A percentile compares a stretch with the other conserved stretches of the same genome.
These are phyloP conservation scores for Leishmania major DNA, from an alignment of 208 protist genomes.

Conservation along the genomic window DNA sequence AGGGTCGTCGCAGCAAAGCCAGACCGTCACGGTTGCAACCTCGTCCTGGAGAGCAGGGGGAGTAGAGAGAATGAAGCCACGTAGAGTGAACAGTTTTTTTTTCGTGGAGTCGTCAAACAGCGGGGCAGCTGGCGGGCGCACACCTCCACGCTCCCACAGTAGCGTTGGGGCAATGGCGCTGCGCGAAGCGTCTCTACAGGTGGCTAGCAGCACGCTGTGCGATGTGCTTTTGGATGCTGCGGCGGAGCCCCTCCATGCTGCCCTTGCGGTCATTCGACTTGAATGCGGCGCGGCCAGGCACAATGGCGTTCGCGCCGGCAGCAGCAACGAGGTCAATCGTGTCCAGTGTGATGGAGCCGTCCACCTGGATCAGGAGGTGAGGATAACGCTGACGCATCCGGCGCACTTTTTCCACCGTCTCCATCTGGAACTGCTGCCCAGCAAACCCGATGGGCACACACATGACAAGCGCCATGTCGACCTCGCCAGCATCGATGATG, in stretches of 20 bases:
- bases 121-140: neutral
- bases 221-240: slow-evolving; percentile 35
- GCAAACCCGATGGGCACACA: slow-evolving; percentile 99
- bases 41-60: neutral
- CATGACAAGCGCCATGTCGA: slow-evolving; percentile 98
- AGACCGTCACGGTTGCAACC: neutral
- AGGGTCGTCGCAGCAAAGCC: neutral
- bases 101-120: neutral
- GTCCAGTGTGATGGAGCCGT: slow-evolving; percentile 95
- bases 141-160: neutral
- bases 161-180: neutral
- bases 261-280: slow-evolving; percentile 51
- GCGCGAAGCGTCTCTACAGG: neutral
- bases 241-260: slow-evolving; percentile 44
- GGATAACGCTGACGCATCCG: slow-evolving; percentile 82
- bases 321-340: slow-evolving; percentile 93
- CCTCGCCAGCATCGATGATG: slow-evolving; percentile 75
- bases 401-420: slow-evolving; percentile 96
- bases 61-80: neutral
- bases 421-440: slow-evolving; percentile 97
- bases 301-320: slow-evolving; percentile 98
- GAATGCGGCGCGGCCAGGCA: slow-evolving; percentile 97
- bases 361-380: slow-evolving; percentile 97
- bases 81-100: too few species aligned
- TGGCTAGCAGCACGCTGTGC: slow-evolving; percentile 18